These are phyloP conservation scores for Hyphopichia pseudoburtonii DNA, from an alignment of 1,139 yeast genomes.

Conservation along the genomic window DNA sequence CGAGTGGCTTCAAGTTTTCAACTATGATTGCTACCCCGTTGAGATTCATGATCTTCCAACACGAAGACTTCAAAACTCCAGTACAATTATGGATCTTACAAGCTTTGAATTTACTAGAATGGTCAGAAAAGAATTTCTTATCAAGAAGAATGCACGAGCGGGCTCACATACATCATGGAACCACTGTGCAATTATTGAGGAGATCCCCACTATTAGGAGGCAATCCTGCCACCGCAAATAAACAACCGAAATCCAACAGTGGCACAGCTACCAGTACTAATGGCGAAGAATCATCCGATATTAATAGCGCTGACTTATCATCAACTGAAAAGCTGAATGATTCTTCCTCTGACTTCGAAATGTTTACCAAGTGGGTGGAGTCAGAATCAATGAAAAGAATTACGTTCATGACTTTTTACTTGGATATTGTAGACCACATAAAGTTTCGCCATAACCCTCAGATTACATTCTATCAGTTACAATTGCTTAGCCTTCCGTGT, in stretches of 20 bases:
- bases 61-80: conserved; percentile 59
- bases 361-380: conserved; percentile 64
- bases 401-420: conserved; percentile 75
- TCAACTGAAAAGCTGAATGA: conserved; percentile 13
- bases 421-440: conserved; percentile 78
- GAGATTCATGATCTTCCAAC: conserved; percentile 60
- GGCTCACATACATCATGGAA: conserved; percentile 75
- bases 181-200: conserved; percentile 68
- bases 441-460: conserved; percentile 75
- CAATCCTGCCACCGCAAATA: conserved; percentile 43
- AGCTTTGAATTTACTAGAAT: conserved; percentile 59
- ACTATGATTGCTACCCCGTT: conserved; percentile 57
- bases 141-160: conserved; percentile 66
- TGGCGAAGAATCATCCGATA: conserved; percentile 33
- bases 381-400: conserved; percentile 76
- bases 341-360: conserved; percentile 25
- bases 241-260: conserved; percentile 17
- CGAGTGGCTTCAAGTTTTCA: conserved; percentile 29
- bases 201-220: conserved; percentile 77
- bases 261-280: conserved; percentile 30
- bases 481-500: conserved; percentile 70
- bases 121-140: conserved; percentile 65
- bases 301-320: conserved; percentile 21
- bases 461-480: conserved; percentile 70
- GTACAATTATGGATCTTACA: conserved; percentile 69